phyloP scores from a whole-genome alignment of 2,329 filamentous ascomycete species.

The Diatrype stigma region DNA sequence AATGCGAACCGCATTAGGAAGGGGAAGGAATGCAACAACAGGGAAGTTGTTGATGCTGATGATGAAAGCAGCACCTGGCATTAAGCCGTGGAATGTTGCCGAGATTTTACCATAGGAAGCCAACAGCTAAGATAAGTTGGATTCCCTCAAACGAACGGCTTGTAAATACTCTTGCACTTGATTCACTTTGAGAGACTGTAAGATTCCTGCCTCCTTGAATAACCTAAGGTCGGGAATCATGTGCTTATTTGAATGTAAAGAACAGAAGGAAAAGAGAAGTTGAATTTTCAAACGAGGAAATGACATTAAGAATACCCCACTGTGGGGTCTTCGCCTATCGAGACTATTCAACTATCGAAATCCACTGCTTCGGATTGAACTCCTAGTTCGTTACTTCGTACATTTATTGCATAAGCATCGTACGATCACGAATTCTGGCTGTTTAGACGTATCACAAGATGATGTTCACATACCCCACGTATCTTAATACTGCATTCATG shows the following conservation, averaged over 20 bases:
- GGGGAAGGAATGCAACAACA: background rate
- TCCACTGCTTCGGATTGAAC: too few species aligned
- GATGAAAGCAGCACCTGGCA: background rate
- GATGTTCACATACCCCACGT: too few species aligned
- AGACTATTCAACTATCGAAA: too few species aligned
- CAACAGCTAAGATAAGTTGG: conserved; percentile 23
- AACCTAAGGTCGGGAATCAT: conserved; percentile 24
- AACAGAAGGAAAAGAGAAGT: conserved; percentile 17
- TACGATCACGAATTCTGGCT: too few species aligned
- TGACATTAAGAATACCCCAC: background rate
- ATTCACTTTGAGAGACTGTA: conserved; percentile 25
- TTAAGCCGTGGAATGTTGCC: conserved; percentile 23
- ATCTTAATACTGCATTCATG: too few species aligned
- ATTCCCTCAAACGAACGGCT: conserved; percentile 34
- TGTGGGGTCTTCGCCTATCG: background rate
- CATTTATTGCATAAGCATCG: too few species aligned
- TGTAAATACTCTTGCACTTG: conserved; percentile 28
- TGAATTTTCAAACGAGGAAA: background rate
- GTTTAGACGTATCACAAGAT: too few species aligned
- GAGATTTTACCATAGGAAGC: conserved; percentile 32
- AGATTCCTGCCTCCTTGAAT: conserved; percentile 19
- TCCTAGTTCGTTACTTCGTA: too few species aligned
- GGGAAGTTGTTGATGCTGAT: too few species aligned
- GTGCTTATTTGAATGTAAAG: conserved; percentile 33
- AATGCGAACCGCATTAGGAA: background rate